These are phyloP conservation scores for Wilcoxina mikolae DNA, from an alignment of 495 filamentous ascomycete species.

Conservation along the genomic window DNA sequence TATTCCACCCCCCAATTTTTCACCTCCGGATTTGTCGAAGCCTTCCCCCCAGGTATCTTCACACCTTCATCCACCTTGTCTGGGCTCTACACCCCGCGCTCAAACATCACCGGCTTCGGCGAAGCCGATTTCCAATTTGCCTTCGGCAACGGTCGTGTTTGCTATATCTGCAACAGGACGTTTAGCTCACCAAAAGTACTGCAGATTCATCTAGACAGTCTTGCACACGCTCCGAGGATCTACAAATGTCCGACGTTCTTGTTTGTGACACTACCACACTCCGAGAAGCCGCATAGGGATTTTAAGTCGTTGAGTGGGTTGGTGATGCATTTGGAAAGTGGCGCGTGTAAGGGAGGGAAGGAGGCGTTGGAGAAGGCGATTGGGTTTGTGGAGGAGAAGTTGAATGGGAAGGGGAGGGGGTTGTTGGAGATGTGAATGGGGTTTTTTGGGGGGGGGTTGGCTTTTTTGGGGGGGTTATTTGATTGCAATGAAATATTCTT, in stretches of 20 bases:
- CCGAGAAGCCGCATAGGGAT: background rate
- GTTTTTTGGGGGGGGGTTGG: background rate
- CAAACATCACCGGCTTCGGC: background rate
- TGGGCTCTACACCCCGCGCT: background rate
- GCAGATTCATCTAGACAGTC: constrained; percentile 9
- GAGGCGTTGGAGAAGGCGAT: constrained; percentile 6
- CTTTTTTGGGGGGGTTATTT: too few species aligned
- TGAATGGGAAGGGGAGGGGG: constrained; percentile 11
- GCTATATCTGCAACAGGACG: background rate
- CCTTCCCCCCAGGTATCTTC: background rate
- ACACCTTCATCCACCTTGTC: background rate
- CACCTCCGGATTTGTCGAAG: background rate
- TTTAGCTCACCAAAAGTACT: constrained; percentile 5
- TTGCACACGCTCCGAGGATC: constrained; percentile 14
- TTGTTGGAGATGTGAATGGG: constrained; percentile 4
- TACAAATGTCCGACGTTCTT: constrained; percentile 16
- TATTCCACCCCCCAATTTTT: background rate
- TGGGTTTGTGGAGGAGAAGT: constrained; percentile 10
- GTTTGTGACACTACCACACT: background rate
- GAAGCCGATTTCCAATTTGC: too few species aligned
- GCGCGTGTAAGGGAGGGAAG: constrained; percentile 16
- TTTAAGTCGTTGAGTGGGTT: constrained; percentile 20
- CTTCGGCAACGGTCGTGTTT: background rate
- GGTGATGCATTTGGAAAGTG: constrained; percentile 16
- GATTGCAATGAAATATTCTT: too few species aligned